These are phyloP conservation scores for Syncephalastrum racemosum DNA, from an alignment of 371 early-diverging fungal species.

Conservation along the genomic window DNA sequence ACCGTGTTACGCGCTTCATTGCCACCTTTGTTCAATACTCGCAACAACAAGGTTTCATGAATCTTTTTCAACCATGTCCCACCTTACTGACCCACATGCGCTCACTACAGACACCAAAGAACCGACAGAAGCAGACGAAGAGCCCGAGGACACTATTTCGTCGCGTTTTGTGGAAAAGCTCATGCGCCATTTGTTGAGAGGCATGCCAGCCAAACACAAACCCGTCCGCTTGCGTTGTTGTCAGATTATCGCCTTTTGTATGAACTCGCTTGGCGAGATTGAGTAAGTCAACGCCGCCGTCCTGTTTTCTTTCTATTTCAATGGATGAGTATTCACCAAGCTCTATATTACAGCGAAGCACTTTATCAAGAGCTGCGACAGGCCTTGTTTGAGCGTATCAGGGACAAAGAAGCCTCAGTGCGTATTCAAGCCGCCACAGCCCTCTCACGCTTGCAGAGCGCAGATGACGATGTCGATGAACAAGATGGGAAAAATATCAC, in stretches of 20 bases:
- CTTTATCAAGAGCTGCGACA: constrained; percentile 68
- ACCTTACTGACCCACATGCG: not conserved
- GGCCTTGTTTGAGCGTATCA: constrained; percentile 66
- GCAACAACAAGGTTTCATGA: constrained; percentile 54
- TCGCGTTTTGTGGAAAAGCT: constrained; percentile 73
- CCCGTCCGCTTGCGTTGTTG: constrained; percentile 76
- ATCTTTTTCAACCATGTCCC: not conserved
- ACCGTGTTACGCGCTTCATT: constrained; percentile 74
- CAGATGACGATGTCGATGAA: constrained; percentile 53
- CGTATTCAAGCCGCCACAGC: constrained; percentile 82
- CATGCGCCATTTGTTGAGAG: constrained; percentile 68
- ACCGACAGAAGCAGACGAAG: constrained; percentile 17
- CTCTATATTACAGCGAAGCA: constrained; percentile 59
- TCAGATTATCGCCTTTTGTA: constrained; percentile 75
- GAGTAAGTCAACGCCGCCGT: constrained; percentile 53
- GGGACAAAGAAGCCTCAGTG: constrained; percentile 82
- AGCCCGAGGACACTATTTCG: constrained; percentile 52
- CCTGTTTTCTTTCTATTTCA: not conserved
- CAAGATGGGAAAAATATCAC: constrained; percentile 63
- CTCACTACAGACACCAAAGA: constrained; percentile 8
- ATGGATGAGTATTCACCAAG: not conserved
- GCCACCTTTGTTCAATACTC: constrained; percentile 74
- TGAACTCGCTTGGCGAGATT: constrained; percentile 77
- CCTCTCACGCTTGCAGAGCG: constrained; percentile 74
- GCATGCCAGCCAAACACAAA: constrained; percentile 74